Evolutionary conservation across 2,329 filamentous ascomycete genomes (phyloP), one percentile per base, ranked within the genome.

Genomic region (Talaromyces funiculosus): DNA sequence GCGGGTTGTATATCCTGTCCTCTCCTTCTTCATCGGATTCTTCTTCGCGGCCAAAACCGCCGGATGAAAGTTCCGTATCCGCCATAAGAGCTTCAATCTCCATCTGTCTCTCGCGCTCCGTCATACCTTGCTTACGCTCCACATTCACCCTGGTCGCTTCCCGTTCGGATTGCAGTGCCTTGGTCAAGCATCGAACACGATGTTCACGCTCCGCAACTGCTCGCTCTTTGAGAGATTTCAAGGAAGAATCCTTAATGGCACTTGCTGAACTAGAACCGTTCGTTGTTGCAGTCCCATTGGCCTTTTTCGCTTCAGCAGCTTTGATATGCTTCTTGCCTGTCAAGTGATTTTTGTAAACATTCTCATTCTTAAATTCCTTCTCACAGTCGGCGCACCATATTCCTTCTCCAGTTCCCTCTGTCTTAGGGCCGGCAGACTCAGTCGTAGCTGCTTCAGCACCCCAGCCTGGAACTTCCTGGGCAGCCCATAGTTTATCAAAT

Each of bases 91-190:
- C 92, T 59, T 96, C 92, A 12, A 97, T 83, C 73, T 99, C 95
- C 75, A 96, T 90, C 70, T 95, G 90, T 14, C 94, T 88, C 74
- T 99, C 94, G 33, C 92, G 87, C 72, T 97, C 93, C 3, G 94
- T 99, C 92, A 99, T 96, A 65, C 93, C 93, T 73, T 95, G 91
- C 74, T 91, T 94, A 56, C 94, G 89, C 81, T 99, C 95, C 10
- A 97, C 92, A 69, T 99, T 97, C 68, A 94, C 88, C 53, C 90
- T 85, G 0, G 94, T 97, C 70, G 96, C 93, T 73, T 89, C 84
- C 61, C 93, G 88, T 71, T 96, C 90, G 14, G 88, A 89, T 71
- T 90, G 88, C 85, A 99, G 94, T 4, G 89, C 85, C 53, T 87
- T 84, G 9, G 90, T 86, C 6, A 99, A 82, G 58, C 88, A 89